Evolutionary conservation across 176 grass and related monocot species (phyloP), one percentile per base, ranked within the genome.

Genomic region (Rhipidocladum racemiflorum): DNA sequence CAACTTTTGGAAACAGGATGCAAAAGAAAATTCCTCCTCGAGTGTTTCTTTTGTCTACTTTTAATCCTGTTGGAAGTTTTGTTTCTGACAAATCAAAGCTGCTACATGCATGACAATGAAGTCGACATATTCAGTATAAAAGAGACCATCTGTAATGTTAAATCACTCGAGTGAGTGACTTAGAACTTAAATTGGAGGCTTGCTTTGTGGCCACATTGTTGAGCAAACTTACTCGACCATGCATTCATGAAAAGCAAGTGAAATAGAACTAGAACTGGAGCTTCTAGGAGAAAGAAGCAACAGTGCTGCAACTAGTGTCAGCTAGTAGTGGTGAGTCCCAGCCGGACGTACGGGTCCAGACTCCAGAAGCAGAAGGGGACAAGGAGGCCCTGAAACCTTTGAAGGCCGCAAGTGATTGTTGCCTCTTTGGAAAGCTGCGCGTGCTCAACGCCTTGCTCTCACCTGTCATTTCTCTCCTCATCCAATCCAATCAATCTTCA

Each of bases 311-410:
- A 75, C 70, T 75, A 27, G 32, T 6, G n/a, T 11, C 61, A 62
- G 23, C 50, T 7, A 5, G 42, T 9, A 69, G 13, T 18, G 13
- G 24, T 43, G 16, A 46, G 57, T 18, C 35, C 68, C 25, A 30
- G 60, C 14, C 6, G 29, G 25, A 46, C 17, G 39, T n/a, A n/a
- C n/a, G 56, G 7, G n/a, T n/a, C n/a, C n/a, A n/a, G n/a, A n/a
- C n/a, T 11, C 68, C 42, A 67, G 61, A 49, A 74, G 60, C 68
- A 35, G 21, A 73, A 78, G 73, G 56, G 80, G 69, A 84, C 81
- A 84, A 80, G 75, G 60, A 69, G 44, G 77, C 51, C 68, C 75
- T 48, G 68, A 88, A 74, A 61, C 68, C 81, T 80, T 80, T 81
- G 70, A 57, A 81, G 64, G 83, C 83, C 82, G 75, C 81, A 88